Evolutionary conservation across 768 basidiomycete genomes (phyloP), one percentile per base, ranked within the genome.

Genomic region (Russula abietina): DNA sequence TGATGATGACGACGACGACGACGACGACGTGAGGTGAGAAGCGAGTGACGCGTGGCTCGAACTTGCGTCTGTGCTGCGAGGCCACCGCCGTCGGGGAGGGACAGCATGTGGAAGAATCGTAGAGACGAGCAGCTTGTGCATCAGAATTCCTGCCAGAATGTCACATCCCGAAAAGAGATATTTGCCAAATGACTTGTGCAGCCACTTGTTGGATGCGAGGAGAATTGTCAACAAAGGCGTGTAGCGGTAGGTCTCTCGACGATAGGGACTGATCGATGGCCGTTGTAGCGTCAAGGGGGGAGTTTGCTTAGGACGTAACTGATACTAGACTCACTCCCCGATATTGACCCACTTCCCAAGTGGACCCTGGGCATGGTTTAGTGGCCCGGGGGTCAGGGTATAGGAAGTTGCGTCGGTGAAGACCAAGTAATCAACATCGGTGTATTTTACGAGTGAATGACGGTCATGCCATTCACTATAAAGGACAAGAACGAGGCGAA

Each of bases 391-490:
- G 51, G 78, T 70, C 30, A 83, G 72, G 36, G 91, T 70, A 71
- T 91, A 92, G 46, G 75, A 77, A 1, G 93, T 86, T 4, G 97
- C 97, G 73, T 98, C 96, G 51, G 83, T 89, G 78, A 98, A 97
- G 68, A 99, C 96, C 41, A 85, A 82, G 74, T 98, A 98, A 75
- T 99, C 97, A 67, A 98, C 81, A 74, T 99, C 97, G n/a, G 97
- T 98, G 72, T 98, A 99, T 74, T 95, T 95, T 26, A 98, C 86
- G 33, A 84, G 73, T 1, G 89, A 91, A 68, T 77, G 85, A 17
- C 83, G 82, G 69, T 97, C 93, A 62, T 94, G 93, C 84, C 90
- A 93, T 75, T 91, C 89, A 70, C 91, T 93, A 72, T 94, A 96
- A 4, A 87, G 71, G 61, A 96, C 87, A 49, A 96, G 82, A 6